These are phyloP conservation scores for Phyllachora maydis DNA, from an alignment of 2,329 filamentous ascomycete species.

Conservation along the genomic window DNA sequence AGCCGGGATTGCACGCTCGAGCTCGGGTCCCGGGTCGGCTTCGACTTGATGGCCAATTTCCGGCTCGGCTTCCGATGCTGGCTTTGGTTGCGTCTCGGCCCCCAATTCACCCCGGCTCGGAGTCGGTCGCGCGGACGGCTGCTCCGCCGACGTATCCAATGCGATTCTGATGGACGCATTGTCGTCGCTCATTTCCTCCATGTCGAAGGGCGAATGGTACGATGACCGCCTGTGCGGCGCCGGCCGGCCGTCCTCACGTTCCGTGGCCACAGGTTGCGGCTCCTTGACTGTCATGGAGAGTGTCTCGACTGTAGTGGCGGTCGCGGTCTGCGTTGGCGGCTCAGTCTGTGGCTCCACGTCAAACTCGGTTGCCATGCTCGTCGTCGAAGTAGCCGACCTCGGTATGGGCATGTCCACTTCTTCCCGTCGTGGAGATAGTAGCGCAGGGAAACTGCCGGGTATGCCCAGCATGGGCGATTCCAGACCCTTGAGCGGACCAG, in stretches of 20 bases:
- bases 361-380: constrained; percentile 47
- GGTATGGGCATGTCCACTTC: constrained; percentile 28
- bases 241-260: constrained; percentile 12
- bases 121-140: constrained; percentile 7
- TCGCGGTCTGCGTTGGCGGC: constrained; percentile 17
- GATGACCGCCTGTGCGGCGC: constrained; percentile 13
- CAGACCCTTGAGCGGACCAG: constrained; percentile 6
- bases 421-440: constrained; percentile 13
- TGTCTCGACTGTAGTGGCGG: constrained; percentile 4
- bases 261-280: no score
- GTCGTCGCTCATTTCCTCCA: constrained; percentile 16
- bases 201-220: constrained; percentile 29
- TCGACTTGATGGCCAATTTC: no score
- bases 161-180: constrained; percentile 18
- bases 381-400: constrained; percentile 36
- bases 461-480: constrained; percentile 50
- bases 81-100: no score
- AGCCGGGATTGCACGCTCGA: constrained; percentile 2
- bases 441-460: constrained; percentile 36
- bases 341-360: constrained; percentile 52
- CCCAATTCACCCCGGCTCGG: constrained; percentile 9
- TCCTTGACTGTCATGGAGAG: no score
- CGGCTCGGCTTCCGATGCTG: no score
- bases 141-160: constrained; percentile 12
- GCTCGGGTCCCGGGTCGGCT: constrained; percentile 3